A percentile compares a stretch with the other conserved stretches of the same genome.
These are phyloP conservation scores for Diaporthe amygdali DNA, from an alignment of 2,329 filamentous ascomycete genomes.

Conservation along the genomic window DNA sequence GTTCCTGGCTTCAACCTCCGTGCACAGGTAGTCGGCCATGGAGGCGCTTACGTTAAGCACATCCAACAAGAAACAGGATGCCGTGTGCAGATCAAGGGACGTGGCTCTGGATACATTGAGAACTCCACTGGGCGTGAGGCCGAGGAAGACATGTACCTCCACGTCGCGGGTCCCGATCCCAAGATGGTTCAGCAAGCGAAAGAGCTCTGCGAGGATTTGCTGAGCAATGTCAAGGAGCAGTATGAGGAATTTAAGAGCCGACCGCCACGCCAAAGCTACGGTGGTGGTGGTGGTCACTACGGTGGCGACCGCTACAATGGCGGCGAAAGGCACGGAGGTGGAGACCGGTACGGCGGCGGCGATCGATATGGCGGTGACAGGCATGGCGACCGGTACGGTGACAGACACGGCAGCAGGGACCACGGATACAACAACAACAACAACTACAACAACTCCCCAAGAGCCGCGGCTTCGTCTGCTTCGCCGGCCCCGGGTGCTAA, in stretches of 20 bases:
- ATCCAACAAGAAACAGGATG: conserved; percentile 96
- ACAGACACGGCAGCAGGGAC: conserved; percentile 21
- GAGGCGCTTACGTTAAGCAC: conserved; percentile 95
- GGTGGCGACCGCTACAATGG: conserved; percentile 41
- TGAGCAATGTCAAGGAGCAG: conserved; percentile 84
- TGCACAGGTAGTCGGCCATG: conserved; percentile 93
- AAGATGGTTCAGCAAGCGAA: conserved; percentile 87
- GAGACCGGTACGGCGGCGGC: conserved; percentile 42
- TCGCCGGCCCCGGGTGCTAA: conserved; percentile 47
- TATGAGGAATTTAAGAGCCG: conserved; percentile 91
- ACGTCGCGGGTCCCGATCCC: conserved; percentile 92
- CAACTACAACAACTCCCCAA: conserved; percentile 15
- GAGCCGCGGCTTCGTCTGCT: conserved; percentile 8
- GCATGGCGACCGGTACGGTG: conserved; percentile 39
- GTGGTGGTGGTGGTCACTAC: conserved; percentile 43
- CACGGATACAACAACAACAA: conserved; percentile 27
- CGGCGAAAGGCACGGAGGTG: conserved; percentile 46
- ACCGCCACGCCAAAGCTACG: conserved; percentile 70
- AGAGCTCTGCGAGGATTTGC: conserved; percentile 84
- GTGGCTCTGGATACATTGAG: conserved; percentile 93
- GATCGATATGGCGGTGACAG: conserved; percentile 42
- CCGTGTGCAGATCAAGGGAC: conserved; percentile 97
- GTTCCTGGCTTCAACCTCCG: conserved; percentile 94
- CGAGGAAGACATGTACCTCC: conserved; percentile 95
- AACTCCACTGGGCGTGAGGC: conserved; percentile 86